phyloP scores from a whole-genome alignment of 495 filamentous ascomycete genomes.

The Rhypophila decipiens region DNA sequence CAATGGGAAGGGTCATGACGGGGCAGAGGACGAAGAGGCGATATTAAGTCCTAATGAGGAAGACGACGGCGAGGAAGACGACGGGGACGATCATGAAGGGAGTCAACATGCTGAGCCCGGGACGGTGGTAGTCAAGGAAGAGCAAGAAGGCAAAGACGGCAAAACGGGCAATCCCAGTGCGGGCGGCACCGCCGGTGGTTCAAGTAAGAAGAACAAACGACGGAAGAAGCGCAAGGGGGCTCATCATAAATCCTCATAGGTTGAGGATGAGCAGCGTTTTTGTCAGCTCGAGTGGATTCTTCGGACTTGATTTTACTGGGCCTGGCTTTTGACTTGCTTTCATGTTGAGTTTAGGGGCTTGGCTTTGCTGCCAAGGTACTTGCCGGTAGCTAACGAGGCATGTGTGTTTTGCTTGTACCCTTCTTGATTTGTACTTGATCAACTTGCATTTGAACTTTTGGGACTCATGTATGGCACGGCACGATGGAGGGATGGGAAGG shows the following conservation, averaged over 20 bases:
- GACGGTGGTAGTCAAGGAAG: not conserved
- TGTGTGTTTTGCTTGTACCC: too few species aligned
- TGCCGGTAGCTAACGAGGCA: too few species aligned
- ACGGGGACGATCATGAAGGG: constrained; percentile 11
- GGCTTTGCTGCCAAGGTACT: too few species aligned
- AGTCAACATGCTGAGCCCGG: not conserved
- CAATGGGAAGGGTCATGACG: constrained; percentile 1
- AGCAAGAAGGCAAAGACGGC: constrained; percentile 1
- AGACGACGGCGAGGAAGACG: constrained; percentile 8
- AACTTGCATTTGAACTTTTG: too few species aligned
- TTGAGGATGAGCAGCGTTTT: too few species aligned
- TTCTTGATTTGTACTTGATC: too few species aligned
- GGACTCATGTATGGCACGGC: too few species aligned
- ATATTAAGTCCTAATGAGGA: constrained; percentile 2
- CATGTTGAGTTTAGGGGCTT: too few species aligned
- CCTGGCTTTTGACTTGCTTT: too few species aligned
- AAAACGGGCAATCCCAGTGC: constrained; percentile 7
- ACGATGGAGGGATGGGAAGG: too few species aligned
- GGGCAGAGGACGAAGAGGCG: constrained; percentile 16
- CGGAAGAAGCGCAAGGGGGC: constrained; percentile 39
- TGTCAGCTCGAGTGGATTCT: constrained; percentile 17
- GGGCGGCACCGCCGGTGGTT: constrained; percentile 7
- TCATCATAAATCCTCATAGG: constrained; percentile 36
- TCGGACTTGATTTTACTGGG: constrained; percentile 9
- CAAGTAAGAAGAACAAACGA: constrained; percentile 31